Evolutionary conservation across 768 basidiomycete species (phyloP), one percentile per base, ranked within the genome.

Genomic region (Chlorophyllum brunneum): DNA sequence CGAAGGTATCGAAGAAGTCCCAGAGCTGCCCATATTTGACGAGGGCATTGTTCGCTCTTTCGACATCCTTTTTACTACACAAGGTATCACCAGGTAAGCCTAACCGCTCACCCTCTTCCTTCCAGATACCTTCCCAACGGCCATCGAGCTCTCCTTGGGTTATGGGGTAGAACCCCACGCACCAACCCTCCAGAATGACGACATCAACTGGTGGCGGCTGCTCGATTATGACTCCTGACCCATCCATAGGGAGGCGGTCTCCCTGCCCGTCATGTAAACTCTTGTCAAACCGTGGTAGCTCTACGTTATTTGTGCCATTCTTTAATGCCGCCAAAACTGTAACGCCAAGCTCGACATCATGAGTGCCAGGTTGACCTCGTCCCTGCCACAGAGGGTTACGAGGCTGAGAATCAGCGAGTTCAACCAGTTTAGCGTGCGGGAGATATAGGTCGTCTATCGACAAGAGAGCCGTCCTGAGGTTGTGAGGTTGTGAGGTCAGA

Each of bases 131-230:
- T 34, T 70, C 65, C 79, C 86, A 92, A 26, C 76, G 70, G 33
- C 62, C 63, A 38, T 80, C 73, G 29, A 92, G 64, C 54, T 81
- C 79, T 8, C 71, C 66, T 15, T 58, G 40, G 0, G 71, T 59
- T 5, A 91, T 73, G 1, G 92, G 85, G 45, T 77, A 75, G 64
- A 97, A 98, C 0, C 95, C 95, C 20, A 89, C 82, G 67, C 86
- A 93, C 97, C 97, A 99, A 8, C 97, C 97, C 70, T 99, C 97
- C 43, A 99, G 71, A 43, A 99, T 77, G 44, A 98, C 86, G 11
- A 98, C 72, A 62, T 99, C 92, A 4, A 62, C 73, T 60, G 44
- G 66, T 63, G 56, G 70, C 29, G 66, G 67, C 16, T 67, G 69
- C 10, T 62, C 58, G 5, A 92, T 71, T 1, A 70, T 58, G 1